Conservation (phyloP, 805 yeast species). For the Yamadazyma ubonensis region DNA sequence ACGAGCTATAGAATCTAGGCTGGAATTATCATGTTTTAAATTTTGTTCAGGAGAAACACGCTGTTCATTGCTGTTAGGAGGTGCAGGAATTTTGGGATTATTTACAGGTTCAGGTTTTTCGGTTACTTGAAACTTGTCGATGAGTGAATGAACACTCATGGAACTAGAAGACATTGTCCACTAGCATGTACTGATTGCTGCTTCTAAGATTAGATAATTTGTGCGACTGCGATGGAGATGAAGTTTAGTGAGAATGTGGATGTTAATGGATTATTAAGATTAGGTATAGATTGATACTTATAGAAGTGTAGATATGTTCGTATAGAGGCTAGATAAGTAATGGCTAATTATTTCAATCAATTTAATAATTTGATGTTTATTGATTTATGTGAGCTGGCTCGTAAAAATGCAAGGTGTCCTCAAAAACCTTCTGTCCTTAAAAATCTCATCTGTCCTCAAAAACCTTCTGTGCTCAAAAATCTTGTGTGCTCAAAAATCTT, state of each 20-base stretch:
- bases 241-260: background rate
- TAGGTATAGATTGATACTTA: too few species aligned
- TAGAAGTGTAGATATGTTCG: too few species aligned
- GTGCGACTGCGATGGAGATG: background rate
- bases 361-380: too few species aligned
- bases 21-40: background rate
- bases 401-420: too few species aligned
- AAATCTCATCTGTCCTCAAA: too few species aligned
- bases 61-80: background rate
- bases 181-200: background rate
- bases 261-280: too few species aligned
- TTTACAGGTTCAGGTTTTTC: background rate
- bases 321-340: too few species aligned
- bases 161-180: slow-evolving; percentile 19
- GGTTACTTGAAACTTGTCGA: slow-evolving; percentile 24
- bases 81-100: background rate
- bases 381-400: too few species aligned
- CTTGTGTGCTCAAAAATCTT: slow-evolving; percentile 34
- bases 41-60: background rate
- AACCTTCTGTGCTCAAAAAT: too few species aligned
- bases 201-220: background rate
- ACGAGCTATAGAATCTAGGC: background rate
- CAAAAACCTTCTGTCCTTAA: too few species aligned
- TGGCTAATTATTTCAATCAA: too few species aligned
- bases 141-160: slow-evolving; percentile 44